phyloP scores from a whole-genome alignment of 257 asterid species.

The Solanum phureja region DNA sequence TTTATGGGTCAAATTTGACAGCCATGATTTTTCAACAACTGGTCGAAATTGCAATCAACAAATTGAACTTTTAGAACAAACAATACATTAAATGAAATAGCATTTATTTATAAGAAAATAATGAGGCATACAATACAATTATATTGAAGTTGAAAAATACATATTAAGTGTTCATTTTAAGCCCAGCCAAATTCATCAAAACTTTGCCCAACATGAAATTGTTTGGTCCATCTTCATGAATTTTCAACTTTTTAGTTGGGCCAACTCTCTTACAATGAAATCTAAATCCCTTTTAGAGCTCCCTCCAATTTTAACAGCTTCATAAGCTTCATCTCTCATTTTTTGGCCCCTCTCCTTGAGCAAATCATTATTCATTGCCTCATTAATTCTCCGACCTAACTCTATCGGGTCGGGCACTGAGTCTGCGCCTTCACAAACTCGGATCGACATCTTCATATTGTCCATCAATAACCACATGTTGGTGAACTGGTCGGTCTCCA shows the following conservation, averaged over 20 bases:
- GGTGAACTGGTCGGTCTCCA: slow-evolving; percentile 75
- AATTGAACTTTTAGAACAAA: background rate
- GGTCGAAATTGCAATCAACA: background rate
- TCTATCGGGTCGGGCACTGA: slow-evolving; percentile 42
- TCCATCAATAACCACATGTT: slow-evolving; percentile 45
- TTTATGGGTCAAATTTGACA: background rate
- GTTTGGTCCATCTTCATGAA: background rate
- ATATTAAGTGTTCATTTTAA: background rate
- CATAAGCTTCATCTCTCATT: slow-evolving; percentile 26
- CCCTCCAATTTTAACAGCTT: slow-evolving; percentile 38
- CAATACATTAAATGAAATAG: no score
- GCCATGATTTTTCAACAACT: background rate
- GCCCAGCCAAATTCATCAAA: background rate
- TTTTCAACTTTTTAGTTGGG: background rate
- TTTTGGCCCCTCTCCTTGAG: slow-evolving; percentile 34
- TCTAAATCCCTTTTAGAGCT: slow-evolving; percentile 39
- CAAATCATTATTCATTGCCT: slow-evolving; percentile 27
- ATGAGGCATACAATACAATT: background rate
- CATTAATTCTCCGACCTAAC: slow-evolving; percentile 28
- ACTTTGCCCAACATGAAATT: background rate
- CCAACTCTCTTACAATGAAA: slow-evolving; percentile 23
- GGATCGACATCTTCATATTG: slow-evolving; percentile 22
- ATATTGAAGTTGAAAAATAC: background rate
- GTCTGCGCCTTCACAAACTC: slow-evolving; percentile 32
- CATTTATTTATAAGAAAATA: background rate